Conservation (phyloP, 1,139 yeast species). For the Debaryomyces nepalensis region DNA sequence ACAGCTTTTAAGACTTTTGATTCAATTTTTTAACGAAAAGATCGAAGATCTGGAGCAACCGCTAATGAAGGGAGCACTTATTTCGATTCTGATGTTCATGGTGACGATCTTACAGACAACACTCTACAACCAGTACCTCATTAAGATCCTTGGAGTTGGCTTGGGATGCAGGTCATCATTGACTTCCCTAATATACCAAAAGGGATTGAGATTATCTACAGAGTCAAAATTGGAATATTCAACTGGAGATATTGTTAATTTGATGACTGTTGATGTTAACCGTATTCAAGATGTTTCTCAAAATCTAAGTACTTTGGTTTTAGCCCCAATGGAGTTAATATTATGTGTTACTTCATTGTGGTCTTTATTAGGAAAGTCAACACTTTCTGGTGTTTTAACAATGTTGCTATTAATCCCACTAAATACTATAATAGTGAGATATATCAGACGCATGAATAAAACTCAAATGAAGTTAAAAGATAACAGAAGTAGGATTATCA, state of each 20-base stretch:
- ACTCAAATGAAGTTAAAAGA: constrained; percentile 69
- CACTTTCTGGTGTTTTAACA: constrained; percentile 40
- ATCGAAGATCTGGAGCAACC: constrained; percentile 33
- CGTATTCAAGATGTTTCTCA: constrained; percentile 29
- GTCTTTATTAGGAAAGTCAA: constrained; percentile 37
- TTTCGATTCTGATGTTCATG: constrained; percentile 55
- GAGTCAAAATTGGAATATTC: constrained; percentile 42
- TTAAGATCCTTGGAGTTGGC: constrained; percentile 56
- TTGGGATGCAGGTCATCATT: constrained; percentile 56
- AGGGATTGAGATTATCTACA: constrained; percentile 43
- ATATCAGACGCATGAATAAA: constrained; percentile 42
- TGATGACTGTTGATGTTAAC: constrained; percentile 43
- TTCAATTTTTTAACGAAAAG: constrained; percentile 47
- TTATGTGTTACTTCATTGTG: constrained; percentile 34
- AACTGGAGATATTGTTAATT: constrained; percentile 46
- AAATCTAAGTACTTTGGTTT: constrained; percentile 30
- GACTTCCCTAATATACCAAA: constrained; percentile 54
- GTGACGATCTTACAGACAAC: constrained; percentile 51
- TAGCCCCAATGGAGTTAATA: constrained; percentile 36
- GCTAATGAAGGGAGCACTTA: constrained; percentile 52
- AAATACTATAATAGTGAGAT: constrained; percentile 28
- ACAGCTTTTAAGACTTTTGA: constrained; percentile 53
- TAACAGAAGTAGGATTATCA: constrained; percentile 41
- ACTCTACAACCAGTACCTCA: constrained; percentile 55
- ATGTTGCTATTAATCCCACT: constrained; percentile 41